Evolutionary conservation across 2,329 filamentous ascomycete genomes (phyloP), one percentile per base, ranked within the genome.

Genomic region (Chalara sp.): DNA sequence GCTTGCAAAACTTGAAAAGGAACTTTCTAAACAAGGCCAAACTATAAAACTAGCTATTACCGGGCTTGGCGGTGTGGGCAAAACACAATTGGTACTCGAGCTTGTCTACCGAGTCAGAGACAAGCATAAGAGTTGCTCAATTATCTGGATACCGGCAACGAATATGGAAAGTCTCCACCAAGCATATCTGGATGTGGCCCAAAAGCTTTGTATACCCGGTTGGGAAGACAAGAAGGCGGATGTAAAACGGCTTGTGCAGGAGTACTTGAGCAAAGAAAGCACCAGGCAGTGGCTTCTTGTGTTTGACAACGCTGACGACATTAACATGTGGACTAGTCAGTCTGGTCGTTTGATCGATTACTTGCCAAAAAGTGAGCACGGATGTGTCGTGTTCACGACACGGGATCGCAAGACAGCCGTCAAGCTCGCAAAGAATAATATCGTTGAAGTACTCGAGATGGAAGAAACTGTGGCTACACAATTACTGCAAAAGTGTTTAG

Each of bases 351-450:
- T 44, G 41, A 44, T 44, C 21, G 41, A 44, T 28, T 44, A 44
- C 41, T 44, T 44, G 21, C 41, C 41, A 44, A 11, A 28, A 44
- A 68, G 60, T 28, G 58, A 65, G 1, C 47, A 61, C 6, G 68
- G 68, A 1, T 48, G 57, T 1, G 63, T 62, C 35, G 32, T 73
- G 0, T 68, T 69, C 41, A 72, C 70, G n/a, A 72, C 67, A n/a
- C 59, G 68, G 11, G 65, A 62, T 32, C 51, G 58, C 48, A 58
- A 67, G 31, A 57, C 63, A 3, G 66, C 65, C 2, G 47, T 59
- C n/a, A 52, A 57, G 32, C 56, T 64, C 21, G 60, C 61, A 8
- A 52, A 47, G 28, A 53, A 47, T 6, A 56, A 63, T 44, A 44
- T 65, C 6, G 30, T 70, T 7, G 58, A 62, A 42, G 51, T 70